A percentile compares a stretch with the other conserved stretches of the same genome.
phyloP scores from a whole-genome alignment of 2,329 filamentous ascomycete species.

The Hypoxylon sp. region DNA sequence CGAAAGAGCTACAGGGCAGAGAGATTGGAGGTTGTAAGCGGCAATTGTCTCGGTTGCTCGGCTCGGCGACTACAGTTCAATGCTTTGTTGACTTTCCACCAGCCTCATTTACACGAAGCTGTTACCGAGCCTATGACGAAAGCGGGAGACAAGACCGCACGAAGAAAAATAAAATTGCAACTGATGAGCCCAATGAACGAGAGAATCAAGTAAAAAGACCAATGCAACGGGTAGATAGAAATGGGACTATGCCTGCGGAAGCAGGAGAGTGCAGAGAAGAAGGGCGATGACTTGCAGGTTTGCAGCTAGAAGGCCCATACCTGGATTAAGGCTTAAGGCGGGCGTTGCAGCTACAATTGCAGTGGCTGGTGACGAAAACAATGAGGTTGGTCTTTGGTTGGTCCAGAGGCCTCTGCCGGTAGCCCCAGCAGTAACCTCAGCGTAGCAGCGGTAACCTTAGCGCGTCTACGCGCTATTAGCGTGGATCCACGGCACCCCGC shows the following conservation, averaged over 20 bases:
- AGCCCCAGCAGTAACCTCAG: slow-evolving; percentile 5
- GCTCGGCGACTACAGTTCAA: slow-evolving; percentile 13
- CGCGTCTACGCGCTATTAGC: background rate
- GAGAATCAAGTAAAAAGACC: slow-evolving; percentile 27
- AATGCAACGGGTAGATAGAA: slow-evolving; percentile 33
- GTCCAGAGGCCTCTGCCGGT: slow-evolving; percentile 20
- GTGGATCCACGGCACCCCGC: slow-evolving; percentile 18
- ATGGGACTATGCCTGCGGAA: slow-evolving; percentile 37
- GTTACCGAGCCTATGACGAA: slow-evolving; percentile 18
- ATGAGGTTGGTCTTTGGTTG: slow-evolving; percentile 43
- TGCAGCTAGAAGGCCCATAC: slow-evolving; percentile 24
- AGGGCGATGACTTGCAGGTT: slow-evolving; percentile 41
- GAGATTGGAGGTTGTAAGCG: slow-evolving; percentile 2
- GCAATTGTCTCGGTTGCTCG: slow-evolving; percentile 22
- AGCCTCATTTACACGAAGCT: slow-evolving; percentile 25
- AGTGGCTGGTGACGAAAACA: slow-evolving; percentile 46
- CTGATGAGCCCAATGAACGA: slow-evolving; percentile 34
- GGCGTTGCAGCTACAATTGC: slow-evolving; percentile 29
- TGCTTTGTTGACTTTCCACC: slow-evolving; percentile 33
- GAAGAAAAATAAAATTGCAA: slow-evolving; percentile 21
- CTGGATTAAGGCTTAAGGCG: slow-evolving; percentile 36
- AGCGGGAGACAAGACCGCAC: slow-evolving; percentile 26
- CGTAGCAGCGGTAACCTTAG: background rate
- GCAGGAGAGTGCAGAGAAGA: slow-evolving; percentile 38
- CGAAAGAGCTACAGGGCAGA: slow-evolving; percentile 1